Base-by-base conservation (phyloP, 2,329 filamentous ascomycete species). In the Coniella lustricola region DNA sequence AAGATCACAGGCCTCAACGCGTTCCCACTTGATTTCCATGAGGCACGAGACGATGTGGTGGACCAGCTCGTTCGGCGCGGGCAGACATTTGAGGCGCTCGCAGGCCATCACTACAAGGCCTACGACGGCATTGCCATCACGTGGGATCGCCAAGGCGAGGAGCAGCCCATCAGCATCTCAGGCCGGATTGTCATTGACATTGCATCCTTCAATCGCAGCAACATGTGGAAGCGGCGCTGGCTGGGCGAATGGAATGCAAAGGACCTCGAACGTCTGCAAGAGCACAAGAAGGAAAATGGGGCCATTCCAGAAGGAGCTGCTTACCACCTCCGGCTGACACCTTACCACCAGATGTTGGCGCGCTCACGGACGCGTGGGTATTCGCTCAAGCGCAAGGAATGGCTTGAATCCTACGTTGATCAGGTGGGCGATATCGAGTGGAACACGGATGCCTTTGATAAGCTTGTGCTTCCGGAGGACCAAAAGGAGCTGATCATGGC, bases 401-500 rank as follows among this genome's bases (percentile, higher is more conserved):
- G 69, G 71, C 66, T 72, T 51, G 71, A 73, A 49, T 75, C 76
- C 52, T 73, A 65, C 52, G 62, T 77, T 40, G 70, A 75, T 38
- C 58, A 68, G 12, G 62, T 75, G 4, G 49, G 52, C 2, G 67
- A 72, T 31, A 70, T 77, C 40, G 51, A 62, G 34, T 79, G 74
- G 69, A 73, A 75, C 54, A 64, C 65, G 5, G 59, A 67, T 31
- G 74, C 73, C 7, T 79, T 78, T 46, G 60, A 67, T 34, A 69
- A 64, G 3, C 69, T 78, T 3, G 74, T 77, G 9, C 64, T 78
- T 20, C 69, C 71, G 1, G 55, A 66, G 1, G 70, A 71, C 22
- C 67, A 75, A 46, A 78, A 78, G 59, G 70, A 76, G 34, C 64
- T 78, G 9, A 70, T 77, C 54, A 64, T 71, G 7, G 71, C 72